A percentile compares a stretch with the other conserved stretches of the same genome.
These are phyloP conservation scores for Aspergillus panamensis DNA, from an alignment of 495 filamentous ascomycete species.

Conservation along the genomic window DNA sequence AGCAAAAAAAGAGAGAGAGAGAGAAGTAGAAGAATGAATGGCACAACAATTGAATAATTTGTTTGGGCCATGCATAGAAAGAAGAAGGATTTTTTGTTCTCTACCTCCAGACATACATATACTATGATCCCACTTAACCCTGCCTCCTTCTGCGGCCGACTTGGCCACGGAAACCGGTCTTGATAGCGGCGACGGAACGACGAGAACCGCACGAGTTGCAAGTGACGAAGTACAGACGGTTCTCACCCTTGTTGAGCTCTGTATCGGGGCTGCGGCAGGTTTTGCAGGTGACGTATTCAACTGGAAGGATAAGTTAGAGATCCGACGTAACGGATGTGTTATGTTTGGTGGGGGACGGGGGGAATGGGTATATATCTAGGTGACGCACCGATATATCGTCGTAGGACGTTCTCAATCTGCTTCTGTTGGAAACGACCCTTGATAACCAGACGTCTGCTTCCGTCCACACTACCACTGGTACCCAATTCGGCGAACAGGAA, in stretches of 20 bases:
- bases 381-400: slow-evolving; percentile 85
- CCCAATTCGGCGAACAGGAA: slow-evolving; percentile 98
- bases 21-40: neutral
- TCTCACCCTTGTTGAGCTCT: slow-evolving; percentile 97
- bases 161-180: slow-evolving; percentile 98
- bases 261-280: slow-evolving; percentile 94
- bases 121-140: slow-evolving; percentile 32
- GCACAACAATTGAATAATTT: slow-evolving; percentile 1
- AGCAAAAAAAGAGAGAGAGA: slow-evolving; percentile 1
- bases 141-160: slow-evolving; percentile 86
- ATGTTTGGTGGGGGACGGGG: neutral
- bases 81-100: slow-evolving; percentile 2
- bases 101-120: slow-evolving; percentile 10
- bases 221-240: slow-evolving; percentile 82
- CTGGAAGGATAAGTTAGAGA: slow-evolving; percentile 36
- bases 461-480: slow-evolving; percentile 91
- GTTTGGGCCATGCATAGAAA: neutral
- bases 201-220: slow-evolving; percentile 87
- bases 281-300: slow-evolving; percentile 98
- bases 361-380: neutral
- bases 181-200: slow-evolving; percentile 93
- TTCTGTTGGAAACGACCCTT: slow-evolving; percentile 99
- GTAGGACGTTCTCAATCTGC: slow-evolving; percentile 91
- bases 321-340: slow-evolving; percentile 1
- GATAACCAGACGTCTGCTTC: slow-evolving; percentile 89